A percentile compares a stretch with the other conserved stretches of the same genome.
Evolutionary conservation across 208 protist species (phyloP).

Genomic region (Wallacemonas rigidus): DNA sequence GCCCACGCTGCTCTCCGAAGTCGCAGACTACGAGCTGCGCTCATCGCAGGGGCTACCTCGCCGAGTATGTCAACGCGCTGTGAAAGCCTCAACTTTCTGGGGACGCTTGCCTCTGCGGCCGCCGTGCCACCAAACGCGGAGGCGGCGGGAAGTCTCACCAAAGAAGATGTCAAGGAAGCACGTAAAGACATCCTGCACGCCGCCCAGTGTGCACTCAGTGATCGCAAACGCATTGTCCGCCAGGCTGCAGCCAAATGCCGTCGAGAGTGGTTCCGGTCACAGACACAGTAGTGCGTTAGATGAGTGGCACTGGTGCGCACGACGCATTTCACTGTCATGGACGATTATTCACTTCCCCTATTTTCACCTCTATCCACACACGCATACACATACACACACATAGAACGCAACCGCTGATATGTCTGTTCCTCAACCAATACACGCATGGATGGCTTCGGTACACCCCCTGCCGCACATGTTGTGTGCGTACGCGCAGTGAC

Average conservation of each 20-base stretch:
- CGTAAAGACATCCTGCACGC: constrained; percentile 40
- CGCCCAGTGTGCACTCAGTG: constrained; percentile 38
- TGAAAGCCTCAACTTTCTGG: constrained; percentile 29
- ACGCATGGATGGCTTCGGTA: too few species aligned
- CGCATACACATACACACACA: neutral
- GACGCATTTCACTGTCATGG: too few species aligned
- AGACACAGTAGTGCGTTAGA: too few species aligned
- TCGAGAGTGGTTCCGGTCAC: constrained; percentile 10
- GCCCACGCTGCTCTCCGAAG: constrained; percentile 6
- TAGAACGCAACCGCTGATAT: too few species aligned
- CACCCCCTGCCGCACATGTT: too few species aligned
- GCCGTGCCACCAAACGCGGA: constrained; percentile 16
- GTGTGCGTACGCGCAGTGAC: too few species aligned
- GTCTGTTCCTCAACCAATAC: too few species aligned
- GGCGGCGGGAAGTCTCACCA: neutral
- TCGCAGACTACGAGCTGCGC: constrained; percentile 9
- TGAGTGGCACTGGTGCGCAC: too few species aligned
- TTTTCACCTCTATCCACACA: neutral
- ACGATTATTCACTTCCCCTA: neutral
- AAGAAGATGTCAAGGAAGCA: neutral
- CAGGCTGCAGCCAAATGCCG: constrained; percentile 53
- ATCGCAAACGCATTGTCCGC: constrained; percentile 68
- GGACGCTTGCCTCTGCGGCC: neutral
- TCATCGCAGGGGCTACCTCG: constrained; percentile 13
- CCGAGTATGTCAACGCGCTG: constrained; percentile 21